These are phyloP conservation scores for Arthrocladium fulminans DNA, from an alignment of 2,329 filamentous ascomycete genomes.

Conservation along the genomic window DNA sequence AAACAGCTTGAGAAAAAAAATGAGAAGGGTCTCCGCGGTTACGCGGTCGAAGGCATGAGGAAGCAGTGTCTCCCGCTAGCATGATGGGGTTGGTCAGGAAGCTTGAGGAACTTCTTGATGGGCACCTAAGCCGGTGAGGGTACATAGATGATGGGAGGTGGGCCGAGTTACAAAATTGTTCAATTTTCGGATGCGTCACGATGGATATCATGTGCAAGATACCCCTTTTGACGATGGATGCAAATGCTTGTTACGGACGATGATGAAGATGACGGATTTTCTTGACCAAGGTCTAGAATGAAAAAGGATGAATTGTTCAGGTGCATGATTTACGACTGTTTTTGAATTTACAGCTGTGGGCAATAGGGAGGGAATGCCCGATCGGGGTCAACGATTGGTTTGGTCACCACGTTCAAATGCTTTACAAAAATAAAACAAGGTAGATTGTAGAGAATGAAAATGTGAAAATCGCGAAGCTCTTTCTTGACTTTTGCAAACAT, in stretches of 20 bases:
- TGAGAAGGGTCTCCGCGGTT: too few relatives aligned
- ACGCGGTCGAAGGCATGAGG: too few relatives aligned
- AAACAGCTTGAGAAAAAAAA: too few relatives aligned
- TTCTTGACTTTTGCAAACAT: too few relatives aligned
- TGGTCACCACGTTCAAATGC: too few relatives aligned
- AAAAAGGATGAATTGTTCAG: too few relatives aligned
- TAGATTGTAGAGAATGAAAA: too few relatives aligned
- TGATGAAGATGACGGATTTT: not conserved
- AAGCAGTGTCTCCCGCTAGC: not conserved
- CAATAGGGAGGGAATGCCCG: too few relatives aligned
- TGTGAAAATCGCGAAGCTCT: too few relatives aligned
- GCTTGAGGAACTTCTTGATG: constrained; percentile 1
- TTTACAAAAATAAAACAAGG: too few relatives aligned
- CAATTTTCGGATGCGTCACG: constrained; percentile 3
- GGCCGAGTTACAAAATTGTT: not conserved
- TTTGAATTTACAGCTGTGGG: too few relatives aligned
- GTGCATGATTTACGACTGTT: not conserved
- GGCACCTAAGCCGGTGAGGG: not conserved
- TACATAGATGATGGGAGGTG: not conserved
- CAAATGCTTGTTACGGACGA: not conserved
- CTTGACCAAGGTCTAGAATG: not conserved
- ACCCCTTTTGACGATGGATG: constrained; percentile 6
- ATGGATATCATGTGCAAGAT: constrained; percentile 7
- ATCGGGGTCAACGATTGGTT: too few relatives aligned
- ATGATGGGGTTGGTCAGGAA: not conserved